Evolutionary conservation across 192 early-diverging fungal species (phyloP).

Genomic region (Backusella tuberculispora): DNA sequence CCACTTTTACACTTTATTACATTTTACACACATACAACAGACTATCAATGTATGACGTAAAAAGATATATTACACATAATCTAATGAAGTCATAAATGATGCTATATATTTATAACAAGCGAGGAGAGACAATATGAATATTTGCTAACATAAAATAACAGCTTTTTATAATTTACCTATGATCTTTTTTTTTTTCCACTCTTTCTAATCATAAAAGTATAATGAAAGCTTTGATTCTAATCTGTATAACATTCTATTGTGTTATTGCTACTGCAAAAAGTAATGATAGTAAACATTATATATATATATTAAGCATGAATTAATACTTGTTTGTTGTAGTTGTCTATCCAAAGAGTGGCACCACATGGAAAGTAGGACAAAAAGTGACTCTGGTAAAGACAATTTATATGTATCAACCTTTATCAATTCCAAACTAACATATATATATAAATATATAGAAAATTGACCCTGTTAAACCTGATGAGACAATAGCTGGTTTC

Average conservation of each 20-base stretch:
- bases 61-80: no score
- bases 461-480: neutral
- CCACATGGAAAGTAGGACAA: neutral
- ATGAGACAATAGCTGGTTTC: conserved; percentile 11
- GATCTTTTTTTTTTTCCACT: neutral
- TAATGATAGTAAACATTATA: neutral
- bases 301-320: neutral
- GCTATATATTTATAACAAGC: no score
- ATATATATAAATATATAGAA: neutral
- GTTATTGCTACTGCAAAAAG: neutral
- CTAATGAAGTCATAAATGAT: no score
- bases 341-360: neutral
- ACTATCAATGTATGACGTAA: no score
- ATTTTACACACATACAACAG: no score
- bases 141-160: no score
- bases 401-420: no score
- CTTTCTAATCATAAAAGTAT: neutral
- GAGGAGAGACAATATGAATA: no score
- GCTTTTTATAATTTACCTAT: no score
- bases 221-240: neutral
- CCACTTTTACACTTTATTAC: no score
- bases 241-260: neutral
- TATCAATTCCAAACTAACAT: neutral
- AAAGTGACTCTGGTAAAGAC: neutral
- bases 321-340: neutral